Percentiles rank a stretch among this genome's conserved stretches.
These are phyloP conservation scores for Boletus eberwhitei DNA, from an alignment of 768 basidiomycete genomes.

Conservation along the genomic window DNA sequence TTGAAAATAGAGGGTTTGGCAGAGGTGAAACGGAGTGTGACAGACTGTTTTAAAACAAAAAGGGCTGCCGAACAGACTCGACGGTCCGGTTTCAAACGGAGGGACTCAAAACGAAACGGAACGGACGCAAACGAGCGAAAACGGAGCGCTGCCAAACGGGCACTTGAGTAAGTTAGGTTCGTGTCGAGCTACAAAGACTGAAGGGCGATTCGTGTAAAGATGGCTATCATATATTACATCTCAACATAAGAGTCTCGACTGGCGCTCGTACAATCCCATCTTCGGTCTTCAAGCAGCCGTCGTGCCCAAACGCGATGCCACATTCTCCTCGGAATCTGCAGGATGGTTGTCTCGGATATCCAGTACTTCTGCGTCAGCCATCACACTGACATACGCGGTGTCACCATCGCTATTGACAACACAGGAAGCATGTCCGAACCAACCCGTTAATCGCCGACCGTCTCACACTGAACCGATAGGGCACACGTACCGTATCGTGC, in stretches of 20 bases:
- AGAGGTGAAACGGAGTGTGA: too few relatives aligned
- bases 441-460: not conserved
- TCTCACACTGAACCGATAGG: not conserved
- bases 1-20: too few relatives aligned
- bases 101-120: too few relatives aligned
- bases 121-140: too few relatives aligned
- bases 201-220: not conserved
- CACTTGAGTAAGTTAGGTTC: too few relatives aligned
- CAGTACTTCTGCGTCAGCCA: slow-evolving; percentile 39
- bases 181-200: not conserved
- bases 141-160: too few relatives aligned
- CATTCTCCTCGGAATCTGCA: slow-evolving; percentile 36
- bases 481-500: slow-evolving; percentile 62
- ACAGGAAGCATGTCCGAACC: not conserved
- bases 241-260: not conserved
- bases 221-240: not conserved
- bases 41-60: too few relatives aligned
- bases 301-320: not conserved
- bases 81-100: too few relatives aligned
- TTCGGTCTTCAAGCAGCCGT: not conserved
- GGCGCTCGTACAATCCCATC: not conserved
- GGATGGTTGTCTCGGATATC: slow-evolving; percentile 63
- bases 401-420: slow-evolving; percentile 53
- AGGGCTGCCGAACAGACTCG: too few relatives aligned
- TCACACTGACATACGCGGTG: slow-evolving; percentile 52